Evolutionary conservation across 2,329 filamentous ascomycete species (phyloP).

Genomic region (Ophiostoma sp.): DNA sequence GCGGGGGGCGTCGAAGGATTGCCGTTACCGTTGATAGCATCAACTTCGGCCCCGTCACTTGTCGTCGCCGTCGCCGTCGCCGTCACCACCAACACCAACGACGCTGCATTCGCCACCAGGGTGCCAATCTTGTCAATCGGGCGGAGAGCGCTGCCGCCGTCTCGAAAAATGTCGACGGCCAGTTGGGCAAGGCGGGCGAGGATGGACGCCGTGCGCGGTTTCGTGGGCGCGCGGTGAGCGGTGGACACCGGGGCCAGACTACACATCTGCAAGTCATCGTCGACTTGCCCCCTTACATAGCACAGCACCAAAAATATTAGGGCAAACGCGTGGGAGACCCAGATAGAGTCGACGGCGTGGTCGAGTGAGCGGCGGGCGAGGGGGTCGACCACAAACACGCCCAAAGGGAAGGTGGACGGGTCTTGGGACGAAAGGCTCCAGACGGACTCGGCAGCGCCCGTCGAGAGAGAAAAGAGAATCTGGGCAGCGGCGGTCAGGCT

Average conservation of each 20-base stretch:
- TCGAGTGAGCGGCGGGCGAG: background rate
- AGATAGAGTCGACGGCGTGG: constrained; percentile 18
- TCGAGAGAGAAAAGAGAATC: constrained; percentile 6
- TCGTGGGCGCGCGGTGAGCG: background rate
- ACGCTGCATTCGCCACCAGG: constrained; percentile 13
- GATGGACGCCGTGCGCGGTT: background rate
- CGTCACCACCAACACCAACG: background rate
- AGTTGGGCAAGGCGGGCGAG: constrained; percentile 10
- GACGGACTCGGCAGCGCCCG: background rate
- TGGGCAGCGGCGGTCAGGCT: constrained; percentile 4
- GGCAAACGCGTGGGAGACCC: constrained; percentile 11
- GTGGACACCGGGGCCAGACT: background rate
- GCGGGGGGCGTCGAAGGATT: background rate
- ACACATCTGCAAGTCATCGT: constrained; percentile 17
- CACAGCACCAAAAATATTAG: constrained; percentile 10
- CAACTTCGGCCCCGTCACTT: background rate
- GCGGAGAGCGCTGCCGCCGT: background rate
- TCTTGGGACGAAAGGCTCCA: constrained; percentile 1
- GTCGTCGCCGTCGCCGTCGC: background rate
- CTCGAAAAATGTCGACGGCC: background rate
- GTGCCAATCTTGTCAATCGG: constrained; percentile 15
- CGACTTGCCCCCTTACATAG: constrained; percentile 1
- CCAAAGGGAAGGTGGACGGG: background rate
- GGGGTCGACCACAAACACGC: background rate
- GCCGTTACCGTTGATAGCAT: background rate